A percentile compares a stretch with the other conserved stretches of the same genome.
Evolutionary conservation across 2,329 filamentous ascomycete genomes (phyloP).

Genomic region (Trichoderma breve): DNA sequence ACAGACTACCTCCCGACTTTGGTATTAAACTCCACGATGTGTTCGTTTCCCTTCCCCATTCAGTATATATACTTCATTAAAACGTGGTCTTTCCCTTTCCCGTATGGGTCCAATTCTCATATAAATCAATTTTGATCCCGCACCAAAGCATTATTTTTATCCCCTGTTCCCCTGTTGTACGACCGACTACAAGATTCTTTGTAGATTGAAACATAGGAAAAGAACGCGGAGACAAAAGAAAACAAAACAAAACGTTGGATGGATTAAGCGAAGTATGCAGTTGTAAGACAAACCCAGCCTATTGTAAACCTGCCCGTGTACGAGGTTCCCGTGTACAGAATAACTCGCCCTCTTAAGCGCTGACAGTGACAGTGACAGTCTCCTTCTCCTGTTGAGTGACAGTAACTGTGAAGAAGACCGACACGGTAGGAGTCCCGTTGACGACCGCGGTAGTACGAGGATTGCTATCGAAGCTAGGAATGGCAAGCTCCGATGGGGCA

Average conservation of each 20-base stretch:
- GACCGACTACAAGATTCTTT: background rate
- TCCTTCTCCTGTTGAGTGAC: conserved; percentile 33
- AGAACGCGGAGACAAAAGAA: background rate
- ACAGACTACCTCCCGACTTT: background rate
- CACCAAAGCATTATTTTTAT: background rate
- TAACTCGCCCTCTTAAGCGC: background rate
- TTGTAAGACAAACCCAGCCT: background rate
- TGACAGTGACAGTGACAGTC: conserved; percentile 34
- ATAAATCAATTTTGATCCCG: background rate
- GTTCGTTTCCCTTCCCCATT: background rate
- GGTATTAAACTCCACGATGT: background rate
- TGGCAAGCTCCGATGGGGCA: conserved; percentile 14
- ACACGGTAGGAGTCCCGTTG: conserved; percentile 36
- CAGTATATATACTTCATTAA: background rate
- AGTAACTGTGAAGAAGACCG: conserved; percentile 39
- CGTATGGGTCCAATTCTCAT: background rate
- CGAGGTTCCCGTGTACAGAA: background rate
- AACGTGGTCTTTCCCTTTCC: background rate
- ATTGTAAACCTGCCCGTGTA: background rate
- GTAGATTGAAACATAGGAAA: background rate
- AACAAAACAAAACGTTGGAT: background rate
- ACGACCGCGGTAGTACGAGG: conserved; percentile 26
- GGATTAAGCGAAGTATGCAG: background rate
- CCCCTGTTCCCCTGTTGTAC: background rate
- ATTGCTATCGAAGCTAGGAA: background rate